phyloP scores from a whole-genome alignment of 2,329 filamentous ascomycete species.

The Neopestalotiopsis sp. region DNA sequence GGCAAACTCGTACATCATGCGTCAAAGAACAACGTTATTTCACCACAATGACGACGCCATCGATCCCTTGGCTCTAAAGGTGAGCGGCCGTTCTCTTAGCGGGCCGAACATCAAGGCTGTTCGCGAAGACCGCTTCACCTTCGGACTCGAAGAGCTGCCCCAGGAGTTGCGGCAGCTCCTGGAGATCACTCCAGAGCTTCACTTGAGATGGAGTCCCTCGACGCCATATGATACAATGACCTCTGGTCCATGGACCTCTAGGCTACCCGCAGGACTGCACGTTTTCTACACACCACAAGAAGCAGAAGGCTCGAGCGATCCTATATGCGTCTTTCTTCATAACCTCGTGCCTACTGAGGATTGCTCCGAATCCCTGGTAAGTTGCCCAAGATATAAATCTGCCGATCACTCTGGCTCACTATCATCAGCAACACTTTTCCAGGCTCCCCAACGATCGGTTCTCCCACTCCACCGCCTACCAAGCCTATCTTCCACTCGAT shows the following conservation, averaged over 20 bases:
- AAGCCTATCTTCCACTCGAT: constrained; percentile 73
- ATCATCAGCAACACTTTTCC: constrained; percentile 71
- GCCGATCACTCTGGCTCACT: constrained; percentile 58
- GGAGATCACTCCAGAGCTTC: constrained; percentile 70
- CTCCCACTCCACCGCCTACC: constrained; percentile 66
- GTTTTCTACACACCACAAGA: constrained; percentile 72
- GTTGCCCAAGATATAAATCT: constrained; percentile 21
- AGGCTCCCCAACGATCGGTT: constrained; percentile 60
- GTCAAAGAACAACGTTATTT: constrained; percentile 81
- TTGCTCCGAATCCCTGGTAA: constrained; percentile 40
- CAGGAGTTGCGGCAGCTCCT: constrained; percentile 68
- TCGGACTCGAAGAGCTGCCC: constrained; percentile 77
- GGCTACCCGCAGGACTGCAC: constrained; percentile 81
- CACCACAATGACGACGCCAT: constrained; percentile 68
- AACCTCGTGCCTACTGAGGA: constrained; percentile 41
- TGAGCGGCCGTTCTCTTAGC: constrained; percentile 61
- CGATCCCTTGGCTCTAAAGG: constrained; percentile 65
- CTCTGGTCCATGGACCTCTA: constrained; percentile 74
- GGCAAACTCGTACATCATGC: constrained; percentile 57
- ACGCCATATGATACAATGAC: constrained; percentile 53
- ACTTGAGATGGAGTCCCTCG: constrained; percentile 78
- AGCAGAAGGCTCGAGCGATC: constrained; percentile 31
- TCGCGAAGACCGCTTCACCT: constrained; percentile 80
- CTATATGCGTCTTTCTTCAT: constrained; percentile 35
- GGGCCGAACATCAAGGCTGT: constrained; percentile 66